Evolutionary conservation across 1,139 yeast species (phyloP), one percentile per base, ranked within the genome.

Genomic region (Pneumocystis oryctolagi): DNA sequence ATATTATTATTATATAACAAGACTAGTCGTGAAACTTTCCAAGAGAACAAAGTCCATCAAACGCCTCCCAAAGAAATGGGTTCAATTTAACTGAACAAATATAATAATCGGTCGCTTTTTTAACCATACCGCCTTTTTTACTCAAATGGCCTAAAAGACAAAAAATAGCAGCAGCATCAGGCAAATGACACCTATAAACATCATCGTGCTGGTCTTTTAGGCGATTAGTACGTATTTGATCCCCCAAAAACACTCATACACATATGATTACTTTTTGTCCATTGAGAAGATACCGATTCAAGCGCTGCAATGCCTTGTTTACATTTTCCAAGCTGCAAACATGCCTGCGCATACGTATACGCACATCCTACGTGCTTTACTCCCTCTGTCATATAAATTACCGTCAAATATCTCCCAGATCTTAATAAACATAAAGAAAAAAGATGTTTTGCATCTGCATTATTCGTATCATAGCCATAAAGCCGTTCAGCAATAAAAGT

Each of bases 31-130:
- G 31, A 28, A 16, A 14, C 40, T 42, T 87, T 14, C 92, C 90
- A 71, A 87, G 76, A 65, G 80, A 80, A 70, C 92, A 84, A 60
- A 92, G 76, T 58, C 84, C 84, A 68, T 86, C 89, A 66, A 87
- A 83, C 0, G 97, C 90, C 70, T 89, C 97, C 80, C 94, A 89
- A 62, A 89, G 79, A 71, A 79, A 88, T 32, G 95, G 96, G 71
- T 92, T 87, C 65, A 79, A 74, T 65, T 82, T 81, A 64, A 89
- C 76, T 0, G 94, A 87, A 67, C 80, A 81, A 0, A 87, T 80
- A 72, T 84, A 87, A 69, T 83, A 80, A 62, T 84, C 75, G 0
- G 86, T 81, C 63, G 95, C 84, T 65, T 83, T 82, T 66, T 83
- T 82, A 8, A 77, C 72, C 70, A 86, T 89, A 18, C 85, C 86